Evolutionary conservation across 75 land plant genomes (phyloP).

Genomic region (Selaginella moellendorffii): DNA sequence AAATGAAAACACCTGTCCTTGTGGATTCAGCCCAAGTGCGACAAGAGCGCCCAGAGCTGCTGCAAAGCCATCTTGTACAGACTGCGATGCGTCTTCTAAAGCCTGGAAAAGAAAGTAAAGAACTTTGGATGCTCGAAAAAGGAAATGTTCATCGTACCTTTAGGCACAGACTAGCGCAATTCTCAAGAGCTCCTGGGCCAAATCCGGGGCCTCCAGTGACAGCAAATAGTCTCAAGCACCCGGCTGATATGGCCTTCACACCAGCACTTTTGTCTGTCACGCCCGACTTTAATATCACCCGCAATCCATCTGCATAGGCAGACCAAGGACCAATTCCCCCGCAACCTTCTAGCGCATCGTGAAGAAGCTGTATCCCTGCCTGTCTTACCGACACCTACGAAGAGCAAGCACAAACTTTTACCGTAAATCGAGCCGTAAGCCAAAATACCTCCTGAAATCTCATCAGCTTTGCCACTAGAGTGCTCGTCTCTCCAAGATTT

Average conservation of each 20-base stretch:
- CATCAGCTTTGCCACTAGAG: conserved; percentile 60
- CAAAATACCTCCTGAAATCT: conserved; percentile 86
- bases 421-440: no score
- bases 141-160: conserved; percentile 32
- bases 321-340: conserved; percentile 57
- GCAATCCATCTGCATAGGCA: conserved; percentile 82
- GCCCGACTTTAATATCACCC: conserved; percentile 52
- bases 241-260: conserved; percentile 81
- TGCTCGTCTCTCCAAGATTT: conserved; percentile 71
- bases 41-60: conserved; percentile 83
- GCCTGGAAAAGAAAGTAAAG: conserved; percentile 31
- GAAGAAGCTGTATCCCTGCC: conserved; percentile 76
- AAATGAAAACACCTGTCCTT: conserved; percentile 46
- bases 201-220: conserved; percentile 79
- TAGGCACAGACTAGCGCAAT: conserved; percentile 52
- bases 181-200: conserved; percentile 64
- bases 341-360: conserved; percentile 86
- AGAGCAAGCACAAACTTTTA: not conserved
- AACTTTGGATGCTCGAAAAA: not conserved
- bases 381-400: conserved; percentile 37
- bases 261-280: conserved; percentile 54
- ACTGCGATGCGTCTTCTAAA: conserved; percentile 65
- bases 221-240: conserved; percentile 78
- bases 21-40: conserved; percentile 88
- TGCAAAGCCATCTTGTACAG: conserved; percentile 94